Conservation (phyloP, 2,329 filamentous ascomycete species). For the Verticillium albo-atrum region DNA sequence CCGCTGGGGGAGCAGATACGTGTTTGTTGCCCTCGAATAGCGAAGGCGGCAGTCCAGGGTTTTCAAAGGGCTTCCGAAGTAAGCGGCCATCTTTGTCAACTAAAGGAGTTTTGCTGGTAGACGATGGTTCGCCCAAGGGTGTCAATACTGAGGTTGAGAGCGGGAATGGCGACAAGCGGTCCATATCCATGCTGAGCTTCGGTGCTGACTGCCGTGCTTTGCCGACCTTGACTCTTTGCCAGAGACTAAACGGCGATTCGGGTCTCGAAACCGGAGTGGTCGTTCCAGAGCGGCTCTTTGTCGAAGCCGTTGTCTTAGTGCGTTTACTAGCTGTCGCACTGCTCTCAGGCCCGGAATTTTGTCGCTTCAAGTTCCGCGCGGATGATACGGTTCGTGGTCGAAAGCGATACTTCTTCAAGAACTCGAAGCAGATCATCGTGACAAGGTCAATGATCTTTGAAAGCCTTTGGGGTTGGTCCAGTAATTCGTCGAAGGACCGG, state of each 20-base stretch:
- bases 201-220: neutral
- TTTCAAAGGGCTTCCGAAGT: constrained; percentile 9
- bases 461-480: constrained; percentile 46
- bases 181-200: neutral
- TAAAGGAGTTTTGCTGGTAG: neutral
- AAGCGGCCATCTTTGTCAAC: constrained; percentile 7
- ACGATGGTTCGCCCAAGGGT: neutral
- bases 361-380: neutral
- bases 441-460: constrained; percentile 58
- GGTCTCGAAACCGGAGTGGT: constrained; percentile 4
- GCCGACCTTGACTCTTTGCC: constrained; percentile 31
- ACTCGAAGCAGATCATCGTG: constrained; percentile 64
- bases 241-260: constrained; percentile 29
- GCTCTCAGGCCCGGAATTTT: neutral
- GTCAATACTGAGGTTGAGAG: neutral
- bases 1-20: neutral
- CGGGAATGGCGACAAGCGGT: neutral
- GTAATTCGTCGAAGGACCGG: constrained; percentile 21
- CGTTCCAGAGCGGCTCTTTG: constrained; percentile 4
- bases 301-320: neutral
- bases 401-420: constrained; percentile 70
- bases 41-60: neutral
- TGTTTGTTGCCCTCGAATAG: neutral
- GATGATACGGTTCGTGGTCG: constrained; percentile 38
- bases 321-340: neutral